These are phyloP conservation scores for Eucalyptus victrix DNA, from an alignment of 345 rosid species.

Conservation along the genomic window DNA sequence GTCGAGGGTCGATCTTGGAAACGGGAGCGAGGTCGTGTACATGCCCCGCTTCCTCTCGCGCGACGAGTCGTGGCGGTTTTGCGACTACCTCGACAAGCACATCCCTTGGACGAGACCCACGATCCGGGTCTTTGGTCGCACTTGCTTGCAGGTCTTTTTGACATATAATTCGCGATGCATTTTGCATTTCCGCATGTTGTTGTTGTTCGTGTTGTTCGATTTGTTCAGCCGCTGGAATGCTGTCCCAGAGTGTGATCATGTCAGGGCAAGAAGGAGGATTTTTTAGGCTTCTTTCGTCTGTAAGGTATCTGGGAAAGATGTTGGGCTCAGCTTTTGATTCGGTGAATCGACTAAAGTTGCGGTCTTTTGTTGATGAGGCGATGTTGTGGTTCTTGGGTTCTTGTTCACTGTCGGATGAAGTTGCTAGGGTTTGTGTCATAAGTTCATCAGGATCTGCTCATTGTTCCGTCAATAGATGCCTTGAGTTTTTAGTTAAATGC, in stretches of 20 bases:
- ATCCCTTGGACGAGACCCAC: conserved; percentile 38
- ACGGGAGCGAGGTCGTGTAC: conserved; percentile 2
- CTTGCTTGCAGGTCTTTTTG: conserved; percentile 16
- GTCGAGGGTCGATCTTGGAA: background rate
- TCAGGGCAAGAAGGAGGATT: background rate
- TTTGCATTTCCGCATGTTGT: background rate
- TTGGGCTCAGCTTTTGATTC: background rate
- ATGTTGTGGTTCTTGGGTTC: background rate
- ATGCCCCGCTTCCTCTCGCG: background rate
- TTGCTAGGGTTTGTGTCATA: background rate
- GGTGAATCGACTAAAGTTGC: background rate
- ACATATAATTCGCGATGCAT: background rate
- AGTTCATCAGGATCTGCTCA: background rate
- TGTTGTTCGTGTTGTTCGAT: background rate
- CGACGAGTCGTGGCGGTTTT: conserved; percentile 11
- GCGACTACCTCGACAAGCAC: conserved; percentile 18
- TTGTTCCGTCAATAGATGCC: background rate
- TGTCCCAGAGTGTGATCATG: background rate
- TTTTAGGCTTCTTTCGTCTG: background rate
- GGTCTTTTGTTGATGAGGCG: background rate
- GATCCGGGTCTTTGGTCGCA: conserved; percentile 27
- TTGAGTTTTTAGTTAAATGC: background rate
- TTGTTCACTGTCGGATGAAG: background rate
- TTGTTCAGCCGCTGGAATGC: background rate
- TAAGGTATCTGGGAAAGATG: background rate